Evolutionary conservation across 2,329 filamentous ascomycete species (phyloP).

Genomic region (Fusarium praegraminearum): DNA sequence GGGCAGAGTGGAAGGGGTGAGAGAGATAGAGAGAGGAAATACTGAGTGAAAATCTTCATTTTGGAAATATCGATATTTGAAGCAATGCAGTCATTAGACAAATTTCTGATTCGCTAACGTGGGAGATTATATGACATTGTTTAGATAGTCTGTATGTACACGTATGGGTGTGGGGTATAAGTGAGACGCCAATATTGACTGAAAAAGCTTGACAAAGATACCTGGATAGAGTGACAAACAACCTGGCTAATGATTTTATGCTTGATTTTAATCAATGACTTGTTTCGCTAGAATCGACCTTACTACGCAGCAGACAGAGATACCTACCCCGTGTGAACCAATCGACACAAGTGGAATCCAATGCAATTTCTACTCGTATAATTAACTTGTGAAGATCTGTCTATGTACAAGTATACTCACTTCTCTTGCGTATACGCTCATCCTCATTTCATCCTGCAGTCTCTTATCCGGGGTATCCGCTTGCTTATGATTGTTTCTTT

Average conservation of each 20-base stretch:
- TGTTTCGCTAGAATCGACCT: neutral
- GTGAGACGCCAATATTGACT: constrained; percentile 16
- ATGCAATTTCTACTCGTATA: neutral
- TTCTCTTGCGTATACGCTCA: neutral
- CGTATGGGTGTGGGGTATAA: constrained; percentile 12
- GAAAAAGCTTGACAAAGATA: constrained; percentile 23
- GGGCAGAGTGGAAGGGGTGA: constrained; percentile 7
- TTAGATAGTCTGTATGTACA: constrained; percentile 9
- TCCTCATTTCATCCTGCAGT: neutral
- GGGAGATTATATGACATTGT: constrained; percentile 28
- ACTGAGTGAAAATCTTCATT: constrained; percentile 21
- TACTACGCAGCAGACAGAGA: neutral
- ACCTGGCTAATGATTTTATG: neutral
- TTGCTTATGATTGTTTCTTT: constrained; percentile 26
- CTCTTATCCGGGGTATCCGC: neutral
- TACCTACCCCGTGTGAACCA: neutral
- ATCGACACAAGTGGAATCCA: neutral
- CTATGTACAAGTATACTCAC: neutral
- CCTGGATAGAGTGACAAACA: constrained; percentile 13
- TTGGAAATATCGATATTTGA: constrained; percentile 3
- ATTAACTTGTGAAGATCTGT: neutral
- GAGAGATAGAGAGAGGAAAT: neutral
- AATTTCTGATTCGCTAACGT: constrained; percentile 25
- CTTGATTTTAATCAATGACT: neutral
- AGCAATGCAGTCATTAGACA: constrained; percentile 4